These are phyloP conservation scores for Paradendryphiella salina DNA, from an alignment of 2,329 filamentous ascomycete genomes.

Conservation along the genomic window DNA sequence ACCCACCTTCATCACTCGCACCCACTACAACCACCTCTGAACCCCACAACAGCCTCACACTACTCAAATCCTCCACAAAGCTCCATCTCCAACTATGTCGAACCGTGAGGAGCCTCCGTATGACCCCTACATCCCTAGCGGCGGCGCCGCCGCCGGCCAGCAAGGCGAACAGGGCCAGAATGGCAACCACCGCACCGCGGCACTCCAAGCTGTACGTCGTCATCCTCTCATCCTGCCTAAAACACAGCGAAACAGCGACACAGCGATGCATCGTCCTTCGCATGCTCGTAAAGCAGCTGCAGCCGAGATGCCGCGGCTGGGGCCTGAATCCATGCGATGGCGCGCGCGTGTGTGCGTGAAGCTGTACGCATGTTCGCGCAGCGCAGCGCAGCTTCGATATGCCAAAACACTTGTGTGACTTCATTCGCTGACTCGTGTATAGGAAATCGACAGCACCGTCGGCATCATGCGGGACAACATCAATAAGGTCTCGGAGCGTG, in stretches of 20 bases:
- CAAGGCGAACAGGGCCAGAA: conserved; percentile 54
- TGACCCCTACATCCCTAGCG: conserved; percentile 84
- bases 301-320: conserved; percentile 10
- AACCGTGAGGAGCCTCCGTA: conserved; percentile 66
- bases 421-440: conserved; percentile 15
- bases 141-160: conserved; percentile 51
- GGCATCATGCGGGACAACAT: conserved; percentile 97
- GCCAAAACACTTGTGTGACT: not conserved
- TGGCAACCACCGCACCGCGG: conserved; percentile 68
- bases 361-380: not conserved
- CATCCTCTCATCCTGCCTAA: not conserved
- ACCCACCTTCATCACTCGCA: conserved; percentile 26
- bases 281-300: conserved; percentile 4
- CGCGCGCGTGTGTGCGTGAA: not conserved
- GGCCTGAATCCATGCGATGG: conserved; percentile 12
- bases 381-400: not conserved
- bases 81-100: conserved; percentile 45
- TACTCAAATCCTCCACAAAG: conserved; percentile 6
- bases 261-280: not conserved
- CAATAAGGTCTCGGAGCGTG: conserved; percentile 92
- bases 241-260: conserved; percentile 7
- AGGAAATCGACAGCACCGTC: conserved; percentile 98
- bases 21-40: conserved; percentile 22
- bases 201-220: conserved; percentile 75
- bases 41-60: conserved; percentile 26